A percentile compares a stretch with the other conserved stretches of the same genome.
phyloP scores from a whole-genome alignment of 306 rosid species.

The Styphnolobium japonicum region DNA sequence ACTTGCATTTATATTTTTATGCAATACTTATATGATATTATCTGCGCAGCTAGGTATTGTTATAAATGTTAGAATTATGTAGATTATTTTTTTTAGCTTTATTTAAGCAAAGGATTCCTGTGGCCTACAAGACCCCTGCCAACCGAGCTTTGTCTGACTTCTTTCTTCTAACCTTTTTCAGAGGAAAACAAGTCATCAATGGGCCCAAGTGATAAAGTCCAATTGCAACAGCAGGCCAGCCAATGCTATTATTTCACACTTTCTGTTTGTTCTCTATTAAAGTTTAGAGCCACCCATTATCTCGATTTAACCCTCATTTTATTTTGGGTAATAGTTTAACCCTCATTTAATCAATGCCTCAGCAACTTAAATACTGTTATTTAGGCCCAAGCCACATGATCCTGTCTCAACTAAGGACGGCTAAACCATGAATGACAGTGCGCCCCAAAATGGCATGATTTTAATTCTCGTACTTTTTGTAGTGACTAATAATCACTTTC shows the following conservation, averaged over 20 bases:
- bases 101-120: background rate
- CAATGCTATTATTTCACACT: background rate
- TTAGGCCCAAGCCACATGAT: background rate
- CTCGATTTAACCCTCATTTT: background rate
- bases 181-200: background rate
- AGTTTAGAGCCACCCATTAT: background rate
- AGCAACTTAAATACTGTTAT: background rate
- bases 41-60: too few species aligned
- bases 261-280: background rate
- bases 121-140: background rate
- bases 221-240: background rate
- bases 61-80: too few species aligned
- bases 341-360: background rate
- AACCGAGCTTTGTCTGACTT: background rate
- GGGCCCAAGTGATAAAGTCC: constrained; percentile 5
- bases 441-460: background rate
- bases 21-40: too few species aligned
- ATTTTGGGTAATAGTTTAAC: too few species aligned
- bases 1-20: too few species aligned
- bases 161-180: background rate
- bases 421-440: background rate
- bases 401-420: background rate
- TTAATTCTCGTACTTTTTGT: background rate
- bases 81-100: too few species aligned
- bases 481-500: background rate